Evolutionary conservation across 768 basidiomycete species (phyloP), one percentile per base, ranked within the genome.

Genomic region (Suillus bovinus): DNA sequence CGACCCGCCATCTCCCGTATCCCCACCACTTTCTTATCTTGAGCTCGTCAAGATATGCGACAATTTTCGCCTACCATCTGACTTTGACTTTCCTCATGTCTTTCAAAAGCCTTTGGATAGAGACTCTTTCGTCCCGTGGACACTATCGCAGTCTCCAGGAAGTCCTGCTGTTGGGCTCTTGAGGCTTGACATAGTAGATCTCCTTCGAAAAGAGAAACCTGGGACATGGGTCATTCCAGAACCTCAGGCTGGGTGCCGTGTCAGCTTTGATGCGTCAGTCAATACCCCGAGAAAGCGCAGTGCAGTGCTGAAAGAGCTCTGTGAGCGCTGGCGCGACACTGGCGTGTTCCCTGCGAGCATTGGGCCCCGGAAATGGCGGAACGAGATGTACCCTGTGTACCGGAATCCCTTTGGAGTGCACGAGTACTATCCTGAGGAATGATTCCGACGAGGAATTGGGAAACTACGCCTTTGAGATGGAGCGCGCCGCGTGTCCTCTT

Each of bases 401-500:
- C 80, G 80, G 14, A 81, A 87, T 66, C 90, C 91, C 2, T 87
- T 92, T 67, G 86, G 86, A 10, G 68, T 71, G 34, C 71, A 69
- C 62, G 80, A 79, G 59, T 66, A 60, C 64, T 76, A 61, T 47
- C 66, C 46, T 53, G 66, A 69, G 36, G 36, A 74, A 70, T 5
- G 73, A 73, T 39, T 74, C 70, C 17, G 71, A 74, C 41, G 63
- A 66, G 17, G 65, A 17, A 31, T 5, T 10, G 5, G 49, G 79
- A 20, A 92, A 94, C 72, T 91, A 82, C 62, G 92, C 85, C 24
- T 97, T 99, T 74, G 84, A 87, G 72, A 84, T 99, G 83, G 97
- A 99, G 74, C 84, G 96, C 44, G 82, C 92, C 1, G 94, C 94
- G 3, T 94, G 92, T 72, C 84, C 90, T 0, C 77, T 99, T 38